Conservation (phyloP, 306 rosid genomes). For the Cicer arietinum region DNA sequence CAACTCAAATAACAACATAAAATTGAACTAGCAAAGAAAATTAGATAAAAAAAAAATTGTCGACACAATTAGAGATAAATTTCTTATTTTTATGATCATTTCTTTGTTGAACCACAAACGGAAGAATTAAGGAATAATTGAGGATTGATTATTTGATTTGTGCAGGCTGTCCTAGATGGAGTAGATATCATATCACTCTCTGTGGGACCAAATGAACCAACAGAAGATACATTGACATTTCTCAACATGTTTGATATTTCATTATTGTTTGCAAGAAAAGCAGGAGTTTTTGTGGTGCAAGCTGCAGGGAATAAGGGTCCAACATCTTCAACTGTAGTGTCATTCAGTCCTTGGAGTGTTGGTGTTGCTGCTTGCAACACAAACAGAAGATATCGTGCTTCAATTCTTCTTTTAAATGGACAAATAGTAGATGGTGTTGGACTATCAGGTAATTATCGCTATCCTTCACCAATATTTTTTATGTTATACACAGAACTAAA, state of each 20-base stretch:
- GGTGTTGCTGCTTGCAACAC: slow-evolving; percentile 74
- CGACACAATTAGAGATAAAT: background rate
- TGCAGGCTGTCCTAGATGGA: slow-evolving; percentile 76
- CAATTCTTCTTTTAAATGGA: slow-evolving; percentile 75
- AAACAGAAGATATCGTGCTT: slow-evolving; percentile 60
- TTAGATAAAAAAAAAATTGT: background rate
- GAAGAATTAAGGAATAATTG: no score
- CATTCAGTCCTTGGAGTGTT: slow-evolving; percentile 83
- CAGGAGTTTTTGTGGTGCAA: slow-evolving; percentile 84
- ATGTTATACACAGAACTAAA: no score
- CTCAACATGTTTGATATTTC: slow-evolving; percentile 61
- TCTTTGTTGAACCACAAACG: background rate
- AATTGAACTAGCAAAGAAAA: background rate
- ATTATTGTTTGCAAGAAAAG: slow-evolving; percentile 70
- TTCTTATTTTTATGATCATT: background rate
- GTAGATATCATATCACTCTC: slow-evolving; percentile 79
- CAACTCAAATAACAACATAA: background rate
- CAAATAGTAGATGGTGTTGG: slow-evolving; percentile 58
- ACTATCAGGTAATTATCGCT: slow-evolving; percentile 53
- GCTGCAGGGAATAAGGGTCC: slow-evolving; percentile 92
- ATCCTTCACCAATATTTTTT: no score
- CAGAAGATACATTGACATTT: slow-evolving; percentile 64
- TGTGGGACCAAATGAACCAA: slow-evolving; percentile 78
- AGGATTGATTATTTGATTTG: background rate
- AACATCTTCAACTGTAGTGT: slow-evolving; percentile 59